Evolutionary conservation across 805 yeast species (phyloP), one percentile per base, ranked within the genome.

Genomic region (Hanseniaspora mollemarum): DNA sequence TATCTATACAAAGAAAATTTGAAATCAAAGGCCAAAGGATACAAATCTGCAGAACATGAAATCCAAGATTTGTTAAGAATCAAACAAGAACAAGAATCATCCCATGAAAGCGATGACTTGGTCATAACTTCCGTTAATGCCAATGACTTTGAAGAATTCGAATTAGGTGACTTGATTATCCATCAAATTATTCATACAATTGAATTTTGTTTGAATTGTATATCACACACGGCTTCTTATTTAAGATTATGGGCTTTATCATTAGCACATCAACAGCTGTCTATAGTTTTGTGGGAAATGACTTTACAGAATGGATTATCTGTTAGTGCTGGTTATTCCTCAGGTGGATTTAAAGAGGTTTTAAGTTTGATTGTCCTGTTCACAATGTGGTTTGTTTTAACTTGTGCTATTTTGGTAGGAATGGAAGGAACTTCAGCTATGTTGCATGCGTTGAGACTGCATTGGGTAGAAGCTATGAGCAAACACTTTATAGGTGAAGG

Each of bases 401-500:
- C 98, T 0, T 90, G 88, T 24, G 83, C 86, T 60, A 87, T 92
- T 59, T 74, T 92, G 61, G 97, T 92, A 13, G 71, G 84, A 49
- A 92, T 92, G 99, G 99, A 92, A 68, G 99, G 98, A 53, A 92
- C 99, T 0, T 87, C 96, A 24, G 98, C 98, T 32, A 92, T 92
- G 98, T 76, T 92, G 62, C 99, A 92, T 68, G 83, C 96, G n/a
- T 75, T 92, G 62, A 85, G 99, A 73, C 76, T 92, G 62, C 98
- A 92, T 66, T 92, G 99, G 99, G 98, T 92, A 55, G 99, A 92
- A 71, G 82, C 96, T 25, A 92, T 92, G 99, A 87, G 96, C 55
- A 92, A 92, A 71, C 94, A 83, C 70, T 92, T 88, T 61, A 92
- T 84, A 62, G 99, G 99, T 65, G 97, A 90, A 66, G 99, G 99